Conservation (phyloP, 805 yeast genomes). For the Candida khao-thaluensis region DNA sequence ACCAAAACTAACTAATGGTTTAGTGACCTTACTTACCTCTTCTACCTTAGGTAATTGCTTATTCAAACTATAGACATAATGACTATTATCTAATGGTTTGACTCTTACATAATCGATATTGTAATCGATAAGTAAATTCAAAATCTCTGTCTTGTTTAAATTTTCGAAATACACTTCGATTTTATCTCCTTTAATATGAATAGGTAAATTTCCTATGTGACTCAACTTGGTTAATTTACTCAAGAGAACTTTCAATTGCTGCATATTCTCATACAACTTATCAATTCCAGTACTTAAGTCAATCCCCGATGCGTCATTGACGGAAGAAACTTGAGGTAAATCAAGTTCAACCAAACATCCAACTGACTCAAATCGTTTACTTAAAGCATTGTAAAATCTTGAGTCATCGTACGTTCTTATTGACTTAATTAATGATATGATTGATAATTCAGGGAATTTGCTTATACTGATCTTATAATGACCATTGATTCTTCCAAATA, state of each 20-base stretch:
- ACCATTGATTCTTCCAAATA: conserved; percentile 7
- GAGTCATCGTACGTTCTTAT: conserved; percentile 9
- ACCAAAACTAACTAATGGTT: conserved; percentile 3
- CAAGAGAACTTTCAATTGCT: not conserved
- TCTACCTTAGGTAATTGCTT: not conserved
- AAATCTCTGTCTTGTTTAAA: conserved; percentile 9
- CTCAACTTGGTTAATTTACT: conserved; percentile 1
- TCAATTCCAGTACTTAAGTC: conserved; percentile 1
- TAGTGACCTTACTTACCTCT: not conserved
- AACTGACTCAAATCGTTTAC: conserved; percentile 10
- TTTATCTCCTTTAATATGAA: not conserved
- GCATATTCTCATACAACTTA: conserved; percentile 1
- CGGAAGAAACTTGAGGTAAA: not conserved
- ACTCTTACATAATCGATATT: conserved; percentile 9
- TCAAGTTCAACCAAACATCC: conserved; percentile 12
- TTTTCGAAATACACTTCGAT: conserved; percentile 8
- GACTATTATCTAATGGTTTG: not conserved
- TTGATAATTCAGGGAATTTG: conserved; percentile 1
- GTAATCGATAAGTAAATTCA: conserved; percentile 10
- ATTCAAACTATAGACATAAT: conserved; percentile 1
- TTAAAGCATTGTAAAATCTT: conserved; percentile 9
- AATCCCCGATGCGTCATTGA: not conserved
- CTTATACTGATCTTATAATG: conserved; percentile 3
- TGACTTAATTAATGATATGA: conserved; percentile 5
- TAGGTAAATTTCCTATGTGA: conserved; percentile 8